phyloP scores from a whole-genome alignment of 345 rosid species.

The Melaleuca quinquenervia region DNA sequence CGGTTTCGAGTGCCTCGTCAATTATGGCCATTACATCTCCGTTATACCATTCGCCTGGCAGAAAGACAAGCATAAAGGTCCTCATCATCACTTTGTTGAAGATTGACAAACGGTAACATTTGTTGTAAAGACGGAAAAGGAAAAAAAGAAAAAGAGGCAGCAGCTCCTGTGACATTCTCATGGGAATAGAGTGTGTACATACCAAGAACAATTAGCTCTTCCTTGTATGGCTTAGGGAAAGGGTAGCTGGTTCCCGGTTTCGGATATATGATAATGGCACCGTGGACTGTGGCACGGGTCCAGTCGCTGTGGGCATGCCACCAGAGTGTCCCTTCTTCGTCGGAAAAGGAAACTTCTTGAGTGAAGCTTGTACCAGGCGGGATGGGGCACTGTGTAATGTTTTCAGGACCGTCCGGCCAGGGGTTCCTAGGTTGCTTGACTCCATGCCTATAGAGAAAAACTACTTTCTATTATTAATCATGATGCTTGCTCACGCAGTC shows the following conservation, averaged over 20 bases:
- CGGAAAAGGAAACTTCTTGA: conserved; percentile 8
- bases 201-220: conserved; percentile 10
- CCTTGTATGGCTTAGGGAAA: not conserved
- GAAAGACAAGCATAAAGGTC: not conserved
- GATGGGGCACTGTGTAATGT: conserved; percentile 23
- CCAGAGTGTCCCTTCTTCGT: conserved; percentile 31
- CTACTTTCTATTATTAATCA: not conserved
- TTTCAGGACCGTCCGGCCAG: conserved; percentile 25
- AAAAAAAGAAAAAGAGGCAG: not conserved
- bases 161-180: not conserved
- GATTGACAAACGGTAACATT: not conserved
- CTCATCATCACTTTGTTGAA: not conserved
- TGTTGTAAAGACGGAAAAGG: not conserved
- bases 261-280: conserved; percentile 15
- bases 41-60: conserved; percentile 22
- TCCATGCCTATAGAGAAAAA: conserved; percentile 14
- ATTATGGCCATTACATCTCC: conserved; percentile 16
- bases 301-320: conserved; percentile 50
- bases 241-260: not conserved
- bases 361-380: conserved; percentile 4
- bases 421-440: conserved; percentile 22
- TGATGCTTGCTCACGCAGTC: not conserved
- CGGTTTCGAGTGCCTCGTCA: conserved; percentile 1
- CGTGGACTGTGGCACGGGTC: conserved; percentile 31
- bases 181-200: not conserved